Evolutionary conservation across 2,329 filamentous ascomycete genomes (phyloP).

Genomic region (Lojkania enalia): DNA sequence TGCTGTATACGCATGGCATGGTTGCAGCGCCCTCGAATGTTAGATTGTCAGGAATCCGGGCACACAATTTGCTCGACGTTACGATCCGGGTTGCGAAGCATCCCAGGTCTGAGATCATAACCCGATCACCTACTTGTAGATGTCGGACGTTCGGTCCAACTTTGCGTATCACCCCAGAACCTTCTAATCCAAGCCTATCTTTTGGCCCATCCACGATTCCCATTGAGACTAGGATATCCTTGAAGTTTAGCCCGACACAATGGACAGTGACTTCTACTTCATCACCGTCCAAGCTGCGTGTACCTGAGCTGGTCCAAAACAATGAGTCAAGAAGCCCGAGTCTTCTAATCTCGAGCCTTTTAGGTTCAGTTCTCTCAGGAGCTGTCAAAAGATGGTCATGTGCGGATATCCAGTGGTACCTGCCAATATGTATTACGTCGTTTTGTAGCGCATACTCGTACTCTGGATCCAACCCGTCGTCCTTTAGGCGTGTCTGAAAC

Average conservation of each 20-base stretch:
- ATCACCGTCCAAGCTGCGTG: too few species aligned
- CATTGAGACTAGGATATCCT: slow-evolving; percentile 17
- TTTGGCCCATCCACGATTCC: slow-evolving; percentile 30
- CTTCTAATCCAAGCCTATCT: slow-evolving; percentile 15
- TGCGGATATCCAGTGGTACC: too few species aligned
- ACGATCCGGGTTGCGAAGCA: slow-evolving; percentile 7
- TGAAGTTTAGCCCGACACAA: slow-evolving; percentile 13
- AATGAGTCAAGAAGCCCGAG: too few species aligned
- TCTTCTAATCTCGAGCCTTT: too few species aligned
- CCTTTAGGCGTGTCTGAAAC: slow-evolving; percentile 5
- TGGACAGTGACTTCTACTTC: slow-evolving; percentile 35
- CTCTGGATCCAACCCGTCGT: slow-evolving; percentile 20
- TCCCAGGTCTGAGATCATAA: slow-evolving; percentile 1
- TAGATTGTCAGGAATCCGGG: slow-evolving; percentile 13
- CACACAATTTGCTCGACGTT: slow-evolving; percentile 4
- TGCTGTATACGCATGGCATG: slow-evolving; percentile 5
- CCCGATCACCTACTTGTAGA: slow-evolving; percentile 4
- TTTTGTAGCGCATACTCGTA: slow-evolving; percentile 32
- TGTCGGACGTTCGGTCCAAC: slow-evolving; percentile 2
- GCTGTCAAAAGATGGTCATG: too few species aligned
- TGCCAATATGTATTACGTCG: slow-evolving; percentile 23
- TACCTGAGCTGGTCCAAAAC: too few species aligned
- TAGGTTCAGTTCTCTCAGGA: too few species aligned
- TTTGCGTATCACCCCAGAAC: slow-evolving; percentile 13
- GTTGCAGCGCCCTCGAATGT: slow-evolving; percentile 21